These are phyloP conservation scores for Calonectria naviculata DNA, from an alignment of 2,329 filamentous ascomycete species.

Conservation along the genomic window DNA sequence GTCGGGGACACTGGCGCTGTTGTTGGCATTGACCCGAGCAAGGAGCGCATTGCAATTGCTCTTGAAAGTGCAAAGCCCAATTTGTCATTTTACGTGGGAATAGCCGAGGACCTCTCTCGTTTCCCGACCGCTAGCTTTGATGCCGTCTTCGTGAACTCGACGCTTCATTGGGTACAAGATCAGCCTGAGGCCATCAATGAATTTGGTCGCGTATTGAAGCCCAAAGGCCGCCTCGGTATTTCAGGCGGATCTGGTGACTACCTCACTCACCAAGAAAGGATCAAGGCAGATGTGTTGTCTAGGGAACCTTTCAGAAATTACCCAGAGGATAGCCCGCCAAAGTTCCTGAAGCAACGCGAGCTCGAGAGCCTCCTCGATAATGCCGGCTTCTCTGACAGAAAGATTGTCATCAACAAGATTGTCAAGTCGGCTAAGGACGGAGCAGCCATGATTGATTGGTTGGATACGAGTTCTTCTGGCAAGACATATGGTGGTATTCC, in stretches of 20 bases:
- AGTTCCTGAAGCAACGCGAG: background rate
- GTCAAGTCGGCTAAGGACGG: background rate
- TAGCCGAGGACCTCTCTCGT: background rate
- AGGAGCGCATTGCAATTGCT: background rate
- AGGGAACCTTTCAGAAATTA: background rate
- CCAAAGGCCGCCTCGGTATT: background rate
- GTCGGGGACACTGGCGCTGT: background rate
- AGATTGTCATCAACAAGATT: background rate
- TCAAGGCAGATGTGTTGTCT: background rate
- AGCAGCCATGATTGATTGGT: background rate
- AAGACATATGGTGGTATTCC: background rate
- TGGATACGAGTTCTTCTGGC: background rate
- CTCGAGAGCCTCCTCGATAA: background rate
- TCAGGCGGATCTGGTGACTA: background rate
- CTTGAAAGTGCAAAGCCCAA: background rate
- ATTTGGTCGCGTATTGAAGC: background rate
- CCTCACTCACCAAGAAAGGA: background rate
- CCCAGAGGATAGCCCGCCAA: background rate
- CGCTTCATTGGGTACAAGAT: conserved; percentile 1
- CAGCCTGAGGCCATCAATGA: background rate
- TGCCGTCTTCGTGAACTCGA: background rate
- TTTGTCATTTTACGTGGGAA: background rate
- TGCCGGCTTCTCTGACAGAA: background rate
- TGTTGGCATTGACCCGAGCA: background rate
- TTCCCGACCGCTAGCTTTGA: background rate